Base-by-base conservation (phyloP, 768 basidiomycete genomes). In the Chalciporus sphaerocephalus region DNA sequence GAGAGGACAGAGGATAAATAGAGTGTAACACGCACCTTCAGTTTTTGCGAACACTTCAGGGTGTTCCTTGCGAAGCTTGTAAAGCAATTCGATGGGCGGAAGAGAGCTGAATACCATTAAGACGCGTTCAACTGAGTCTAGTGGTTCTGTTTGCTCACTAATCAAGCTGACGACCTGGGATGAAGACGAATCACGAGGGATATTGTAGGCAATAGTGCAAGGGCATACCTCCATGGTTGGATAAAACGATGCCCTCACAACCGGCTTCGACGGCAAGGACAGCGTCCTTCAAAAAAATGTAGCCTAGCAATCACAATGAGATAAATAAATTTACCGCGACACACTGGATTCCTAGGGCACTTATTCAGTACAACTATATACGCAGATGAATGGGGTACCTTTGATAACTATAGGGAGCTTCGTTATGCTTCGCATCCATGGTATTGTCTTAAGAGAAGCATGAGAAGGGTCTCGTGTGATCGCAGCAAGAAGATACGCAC, bases 201-300 rank as follows among this genome's bases (percentile, higher is more conserved):
- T 32, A n/a, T 28, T 17, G 16, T 12, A 22, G 18, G 37, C 33
- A 35, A 5, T 23, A 13, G 38, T 37, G 7, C 20, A 35, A 13
- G 33, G 35, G 13, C 67, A 53, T 56, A 76, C 90, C 94, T 44
- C 94, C 94, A 55, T 97, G 94, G 54, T 97, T 97, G 1, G 87
- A 90, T 8, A 97, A 68, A 45, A 94, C 73, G 50, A 97, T 91
- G 5, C 87, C 94, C 46, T 94, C 84, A 15, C 89, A 84, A 11
- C 92, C 90, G 23, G 85, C 78, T 50, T 93, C 83, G 15, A 77
- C 80, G 22, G 92, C 92, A 37, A 92, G 77, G 33, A 90, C 79
- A 2, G 88, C 92, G 67, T 96, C 94, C 80, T 93, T 62, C 10
- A 58, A 52, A 23, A 46, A 44, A 33, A 51, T 6, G 53, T 27